These are phyloP conservation scores for Ustilago tritici DNA, from an alignment of 1,284 basidiomycete species.

Conservation along the genomic window DNA sequence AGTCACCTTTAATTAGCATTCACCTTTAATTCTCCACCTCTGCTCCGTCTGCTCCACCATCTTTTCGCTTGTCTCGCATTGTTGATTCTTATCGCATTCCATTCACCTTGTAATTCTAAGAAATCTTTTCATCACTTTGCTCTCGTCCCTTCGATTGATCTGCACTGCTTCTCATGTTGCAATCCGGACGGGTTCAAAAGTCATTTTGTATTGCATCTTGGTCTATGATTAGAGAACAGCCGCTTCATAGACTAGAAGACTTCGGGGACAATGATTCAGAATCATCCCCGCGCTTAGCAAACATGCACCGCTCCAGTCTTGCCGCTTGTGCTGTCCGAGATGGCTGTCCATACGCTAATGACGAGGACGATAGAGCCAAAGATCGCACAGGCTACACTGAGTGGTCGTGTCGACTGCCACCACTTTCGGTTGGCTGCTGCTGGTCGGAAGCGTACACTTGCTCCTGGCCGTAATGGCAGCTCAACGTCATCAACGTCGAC, in stretches of 20 bases:
- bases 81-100: background rate
- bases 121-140: background rate
- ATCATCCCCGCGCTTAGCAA: conserved; percentile 22
- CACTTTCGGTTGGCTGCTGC: conserved; percentile 57
- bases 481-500: conserved; percentile 63
- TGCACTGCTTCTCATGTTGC: background rate
- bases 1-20: conserved; percentile 34
- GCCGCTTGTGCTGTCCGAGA: conserved; percentile 44
- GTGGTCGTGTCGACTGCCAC: conserved; percentile 66
- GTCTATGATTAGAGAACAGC: background rate
- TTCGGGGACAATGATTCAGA: background rate
- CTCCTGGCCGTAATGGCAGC: conserved; percentile 65
- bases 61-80: background rate
- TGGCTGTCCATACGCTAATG: conserved; percentile 57
- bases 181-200: background rate
- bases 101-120: conserved; percentile 15
- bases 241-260: background rate
- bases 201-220: background rate
- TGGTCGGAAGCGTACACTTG: conserved; percentile 49
- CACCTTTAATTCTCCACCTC: background rate
- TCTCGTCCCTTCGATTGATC: background rate
- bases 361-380: conserved; percentile 65
- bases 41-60: conserved; percentile 1
- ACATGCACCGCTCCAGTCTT: conserved; percentile 51
- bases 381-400: conserved; percentile 62